phyloP scores from a whole-genome alignment of 345 rosid species.

The Ailanthus altissimus region DNA sequence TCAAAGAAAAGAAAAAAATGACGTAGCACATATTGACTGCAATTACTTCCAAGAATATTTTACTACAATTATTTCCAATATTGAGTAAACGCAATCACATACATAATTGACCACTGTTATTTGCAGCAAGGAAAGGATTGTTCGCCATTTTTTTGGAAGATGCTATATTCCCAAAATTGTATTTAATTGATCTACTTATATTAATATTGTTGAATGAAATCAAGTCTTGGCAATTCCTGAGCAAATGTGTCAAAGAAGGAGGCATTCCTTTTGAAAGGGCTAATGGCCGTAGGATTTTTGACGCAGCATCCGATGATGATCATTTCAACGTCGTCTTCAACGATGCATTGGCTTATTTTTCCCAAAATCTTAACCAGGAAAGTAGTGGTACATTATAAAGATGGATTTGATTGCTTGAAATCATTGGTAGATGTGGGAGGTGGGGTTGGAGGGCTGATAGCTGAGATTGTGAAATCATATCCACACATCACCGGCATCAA shows the following conservation, averaged over 20 bases:
- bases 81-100: no score
- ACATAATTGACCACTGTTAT: no score
- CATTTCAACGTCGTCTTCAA: slow-evolving; percentile 35
- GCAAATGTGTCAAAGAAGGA: slow-evolving; percentile 39
- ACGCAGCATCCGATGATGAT: slow-evolving; percentile 18
- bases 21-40: no score
- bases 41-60: no score
- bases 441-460: slow-evolving; percentile 27
- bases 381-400: slow-evolving; percentile 18
- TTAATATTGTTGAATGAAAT: no score
- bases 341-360: slow-evolving; percentile 31
- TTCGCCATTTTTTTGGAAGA: no score
- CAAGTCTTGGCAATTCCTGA: slow-evolving; percentile 32
- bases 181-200: no score
- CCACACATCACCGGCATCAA: slow-evolving; percentile 37
- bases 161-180: no score
- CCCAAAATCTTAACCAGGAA: slow-evolving; percentile 25
- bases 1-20: no score
- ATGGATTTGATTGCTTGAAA: slow-evolving; percentile 20
- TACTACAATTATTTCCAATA: no score
- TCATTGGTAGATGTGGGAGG: slow-evolving; percentile 45
- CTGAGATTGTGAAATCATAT: slow-evolving; percentile 27
- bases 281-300: slow-evolving; percentile 34
- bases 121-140: no score
- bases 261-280: slow-evolving; percentile 38